Percentiles rank a stretch among this genome's conserved stretches.
Conservation (phyloP, 2,329 filamentous ascomycete species). For the Monilinia aucupariae region DNA sequence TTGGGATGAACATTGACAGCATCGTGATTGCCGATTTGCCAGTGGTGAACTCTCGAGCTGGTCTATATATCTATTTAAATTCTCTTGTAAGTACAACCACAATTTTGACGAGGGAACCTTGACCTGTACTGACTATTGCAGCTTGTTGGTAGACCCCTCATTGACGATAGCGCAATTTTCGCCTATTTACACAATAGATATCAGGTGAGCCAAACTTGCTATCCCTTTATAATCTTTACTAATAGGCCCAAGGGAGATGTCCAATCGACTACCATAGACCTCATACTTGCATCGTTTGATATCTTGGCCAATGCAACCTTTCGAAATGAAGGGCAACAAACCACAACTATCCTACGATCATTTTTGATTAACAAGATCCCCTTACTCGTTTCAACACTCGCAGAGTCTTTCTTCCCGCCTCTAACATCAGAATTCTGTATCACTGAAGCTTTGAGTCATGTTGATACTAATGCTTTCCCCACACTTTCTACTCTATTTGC, state of each 20-base stretch:
- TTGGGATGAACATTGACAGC: constrained; percentile 43
- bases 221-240: not conserved
- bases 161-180: constrained; percentile 75
- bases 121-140: constrained; percentile 39
- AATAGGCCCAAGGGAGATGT: constrained; percentile 59
- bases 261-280: constrained; percentile 70
- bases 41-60: constrained; percentile 69
- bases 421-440: constrained; percentile 60
- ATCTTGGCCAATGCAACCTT: constrained; percentile 82
- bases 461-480: constrained; percentile 58
- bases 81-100: constrained; percentile 57
- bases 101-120: not conserved
- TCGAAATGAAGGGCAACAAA: constrained; percentile 53
- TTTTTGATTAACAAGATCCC: constrained; percentile 77
- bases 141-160: constrained; percentile 74
- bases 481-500: constrained; percentile 60
- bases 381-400: constrained; percentile 52
- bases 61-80: constrained; percentile 80
- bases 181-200: constrained; percentile 82
- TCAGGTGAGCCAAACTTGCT: constrained; percentile 47
- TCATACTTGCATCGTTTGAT: constrained; percentile 86
- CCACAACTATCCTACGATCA: constrained; percentile 70
- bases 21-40: constrained; percentile 58
- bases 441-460: constrained; percentile 56
- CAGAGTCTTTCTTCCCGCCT: constrained; percentile 51